Conservation (phyloP, 2,329 filamentous ascomycete species). For the Penicillium sp. region DNA sequence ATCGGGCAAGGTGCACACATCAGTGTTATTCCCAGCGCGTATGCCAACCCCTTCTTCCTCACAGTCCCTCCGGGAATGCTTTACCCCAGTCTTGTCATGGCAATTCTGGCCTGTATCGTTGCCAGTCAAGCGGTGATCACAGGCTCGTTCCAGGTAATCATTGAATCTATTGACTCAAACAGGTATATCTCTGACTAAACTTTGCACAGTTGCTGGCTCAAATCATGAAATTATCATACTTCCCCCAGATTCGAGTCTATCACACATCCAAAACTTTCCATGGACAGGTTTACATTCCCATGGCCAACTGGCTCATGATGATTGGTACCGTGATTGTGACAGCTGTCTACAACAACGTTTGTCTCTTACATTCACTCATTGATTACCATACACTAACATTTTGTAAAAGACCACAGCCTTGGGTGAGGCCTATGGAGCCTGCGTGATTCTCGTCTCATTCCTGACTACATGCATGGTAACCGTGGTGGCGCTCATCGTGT, state of each 20-base stretch:
- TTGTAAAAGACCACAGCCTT: slow-evolving; percentile 58
- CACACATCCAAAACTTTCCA: slow-evolving; percentile 70
- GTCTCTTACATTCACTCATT: background rate
- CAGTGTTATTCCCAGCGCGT: slow-evolving; percentile 57
- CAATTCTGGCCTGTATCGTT: slow-evolving; percentile 59
- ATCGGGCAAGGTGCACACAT: slow-evolving; percentile 74
- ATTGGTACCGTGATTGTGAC: slow-evolving; percentile 72
- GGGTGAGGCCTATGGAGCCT: slow-evolving; percentile 74
- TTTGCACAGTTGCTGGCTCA: slow-evolving; percentile 56
- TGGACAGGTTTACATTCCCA: slow-evolving; percentile 72
- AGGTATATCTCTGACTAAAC: no score
- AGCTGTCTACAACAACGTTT: slow-evolving; percentile 65
- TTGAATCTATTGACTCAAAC: background rate
- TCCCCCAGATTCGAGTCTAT: slow-evolving; percentile 70
- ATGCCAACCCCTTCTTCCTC: slow-evolving; percentile 72
- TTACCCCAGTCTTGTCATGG: slow-evolving; percentile 66
- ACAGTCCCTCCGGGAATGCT: slow-evolving; percentile 65
- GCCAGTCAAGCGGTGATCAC: slow-evolving; percentile 79
- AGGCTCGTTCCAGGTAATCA: slow-evolving; percentile 62
- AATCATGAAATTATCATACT: slow-evolving; percentile 71
- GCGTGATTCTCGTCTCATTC: slow-evolving; percentile 77
- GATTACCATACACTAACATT: background rate
- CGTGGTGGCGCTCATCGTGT: slow-evolving; percentile 69
- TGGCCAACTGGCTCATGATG: slow-evolving; percentile 76
- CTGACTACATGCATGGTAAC: slow-evolving; percentile 74